Conservation (phyloP, 106 monocot species). For the Phalaenopsis aphrodite region DNA sequence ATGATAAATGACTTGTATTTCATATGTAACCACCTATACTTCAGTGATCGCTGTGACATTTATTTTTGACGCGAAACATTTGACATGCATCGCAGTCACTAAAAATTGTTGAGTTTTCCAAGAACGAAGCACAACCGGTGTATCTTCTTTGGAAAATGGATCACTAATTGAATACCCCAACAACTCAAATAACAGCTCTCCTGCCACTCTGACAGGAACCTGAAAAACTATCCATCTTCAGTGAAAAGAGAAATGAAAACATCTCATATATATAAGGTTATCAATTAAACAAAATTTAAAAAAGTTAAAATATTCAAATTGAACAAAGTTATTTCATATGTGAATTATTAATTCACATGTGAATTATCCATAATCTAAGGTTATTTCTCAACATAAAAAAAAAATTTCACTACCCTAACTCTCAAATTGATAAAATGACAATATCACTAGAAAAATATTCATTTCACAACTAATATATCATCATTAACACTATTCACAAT, state of each 20-base stretch:
- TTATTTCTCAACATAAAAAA: too few relatives aligned
- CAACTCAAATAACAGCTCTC: slow-evolving; percentile 85
- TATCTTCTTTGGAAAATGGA: slow-evolving; percentile 83
- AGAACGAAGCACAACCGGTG: slow-evolving; percentile 87
- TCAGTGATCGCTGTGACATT: slow-evolving; percentile 91
- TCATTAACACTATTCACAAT: too few relatives aligned
- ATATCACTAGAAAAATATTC: too few relatives aligned
- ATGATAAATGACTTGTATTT: background rate
- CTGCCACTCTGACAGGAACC: slow-evolving; percentile 94
- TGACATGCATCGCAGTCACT: slow-evolving; percentile 76
- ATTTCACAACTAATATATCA: too few relatives aligned
- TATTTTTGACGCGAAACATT: slow-evolving; percentile 68
- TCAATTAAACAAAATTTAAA: too few relatives aligned
- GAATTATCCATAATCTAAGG: too few relatives aligned
- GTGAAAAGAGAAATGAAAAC: background rate
- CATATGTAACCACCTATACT: slow-evolving; percentile 61
- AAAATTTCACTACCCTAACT: too few relatives aligned
- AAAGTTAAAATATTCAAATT: too few relatives aligned
- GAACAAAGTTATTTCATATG: too few relatives aligned
- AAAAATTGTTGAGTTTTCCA: slow-evolving; percentile 91
- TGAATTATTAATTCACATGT: background rate
- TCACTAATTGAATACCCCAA: slow-evolving; percentile 91
- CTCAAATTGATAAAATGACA: too few relatives aligned
- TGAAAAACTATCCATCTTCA: slow-evolving; percentile 31
- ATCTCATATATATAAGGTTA: too few relatives aligned